These are phyloP conservation scores for Lipomyces sp. DNA, from an alignment of 805 yeast genomes.

Conservation along the genomic window DNA sequence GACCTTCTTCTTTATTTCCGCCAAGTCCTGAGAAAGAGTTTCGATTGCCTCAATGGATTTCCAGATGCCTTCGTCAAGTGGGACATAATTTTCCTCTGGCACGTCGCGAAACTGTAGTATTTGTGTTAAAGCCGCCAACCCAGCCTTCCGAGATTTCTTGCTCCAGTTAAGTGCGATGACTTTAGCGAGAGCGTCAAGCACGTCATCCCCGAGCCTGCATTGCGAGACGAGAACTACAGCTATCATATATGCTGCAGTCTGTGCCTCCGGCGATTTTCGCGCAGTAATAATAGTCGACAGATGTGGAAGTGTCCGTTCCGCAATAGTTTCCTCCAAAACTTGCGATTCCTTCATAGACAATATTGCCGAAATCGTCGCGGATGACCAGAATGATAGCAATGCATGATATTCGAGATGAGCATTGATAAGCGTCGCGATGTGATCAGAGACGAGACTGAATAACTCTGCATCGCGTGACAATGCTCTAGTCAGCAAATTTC, in stretches of 20 bases:
- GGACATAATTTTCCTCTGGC: slow-evolving; percentile 24
- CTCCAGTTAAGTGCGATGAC: slow-evolving; percentile 57
- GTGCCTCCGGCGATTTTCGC: slow-evolving; percentile 57
- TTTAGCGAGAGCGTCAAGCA: slow-evolving; percentile 64
- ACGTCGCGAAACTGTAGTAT: slow-evolving; percentile 31
- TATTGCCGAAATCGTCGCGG: slow-evolving; percentile 68
- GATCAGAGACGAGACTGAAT: slow-evolving; percentile 66
- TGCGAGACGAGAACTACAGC: slow-evolving; percentile 78
- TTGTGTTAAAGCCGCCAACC: slow-evolving; percentile 34
- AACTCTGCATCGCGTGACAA: slow-evolving; percentile 66
- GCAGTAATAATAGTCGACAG: slow-evolving; percentile 44
- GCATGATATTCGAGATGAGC: slow-evolving; percentile 65
- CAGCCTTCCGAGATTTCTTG: slow-evolving; percentile 25
- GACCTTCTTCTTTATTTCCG: slow-evolving; percentile 40
- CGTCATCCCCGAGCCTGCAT: slow-evolving; percentile 60
- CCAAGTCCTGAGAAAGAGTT: slow-evolving; percentile 37
- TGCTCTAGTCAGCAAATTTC: slow-evolving; percentile 69
- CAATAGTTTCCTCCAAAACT: slow-evolving; percentile 43
- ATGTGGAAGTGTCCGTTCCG: slow-evolving; percentile 45
- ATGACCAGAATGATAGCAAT: slow-evolving; percentile 78
- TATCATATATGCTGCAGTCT: slow-evolving; percentile 81
- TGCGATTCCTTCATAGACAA: slow-evolving; percentile 61
- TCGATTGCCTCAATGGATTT: slow-evolving; percentile 38
- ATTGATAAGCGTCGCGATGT: slow-evolving; percentile 55
- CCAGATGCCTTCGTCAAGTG: slow-evolving; percentile 36